These are phyloP conservation scores for Protomyces gravidus DNA, from an alignment of 1,139 yeast species.

Conservation along the genomic window DNA sequence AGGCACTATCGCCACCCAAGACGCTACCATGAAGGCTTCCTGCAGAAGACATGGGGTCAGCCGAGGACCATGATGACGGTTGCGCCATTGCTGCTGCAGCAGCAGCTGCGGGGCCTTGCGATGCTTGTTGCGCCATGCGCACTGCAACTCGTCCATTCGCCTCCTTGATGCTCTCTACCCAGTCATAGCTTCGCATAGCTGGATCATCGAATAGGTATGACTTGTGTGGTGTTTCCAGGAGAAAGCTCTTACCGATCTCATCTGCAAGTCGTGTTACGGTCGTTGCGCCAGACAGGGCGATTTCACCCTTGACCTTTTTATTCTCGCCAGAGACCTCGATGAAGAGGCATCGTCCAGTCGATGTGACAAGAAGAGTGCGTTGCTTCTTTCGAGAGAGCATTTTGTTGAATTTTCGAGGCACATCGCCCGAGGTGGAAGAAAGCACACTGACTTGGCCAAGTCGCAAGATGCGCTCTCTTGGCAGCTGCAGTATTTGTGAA, in stretches of 20 bases:
- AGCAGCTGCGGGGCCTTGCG: neutral
- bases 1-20: neutral
- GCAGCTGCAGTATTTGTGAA: conserved; percentile 37
- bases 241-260: conserved; percentile 6
- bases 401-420: conserved; percentile 22
- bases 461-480: conserved; percentile 35
- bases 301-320: conserved; percentile 19
- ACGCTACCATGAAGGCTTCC: neutral
- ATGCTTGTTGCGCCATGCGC: neutral
- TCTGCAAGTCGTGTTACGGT: conserved; percentile 1
- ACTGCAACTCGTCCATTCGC: conserved; percentile 14
- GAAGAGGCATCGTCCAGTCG: conserved; percentile 28
- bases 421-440: conserved; percentile 22
- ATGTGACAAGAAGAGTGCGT: conserved; percentile 24
- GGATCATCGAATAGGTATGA: conserved; percentile 27
- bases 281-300: conserved; percentile 14
- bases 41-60: neutral
- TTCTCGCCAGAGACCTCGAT: conserved; percentile 24
- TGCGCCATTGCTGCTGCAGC: neutral
- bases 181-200: conserved; percentile 24
- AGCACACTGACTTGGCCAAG: conserved; percentile 28
- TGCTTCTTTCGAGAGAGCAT: conserved; percentile 27
- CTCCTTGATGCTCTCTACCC: conserved; percentile 26
- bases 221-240: conserved; percentile 25
- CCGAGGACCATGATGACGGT: neutral